Conservation (phyloP, 495 filamentous ascomycete species). For the Lentithecium fluviatile region DNA sequence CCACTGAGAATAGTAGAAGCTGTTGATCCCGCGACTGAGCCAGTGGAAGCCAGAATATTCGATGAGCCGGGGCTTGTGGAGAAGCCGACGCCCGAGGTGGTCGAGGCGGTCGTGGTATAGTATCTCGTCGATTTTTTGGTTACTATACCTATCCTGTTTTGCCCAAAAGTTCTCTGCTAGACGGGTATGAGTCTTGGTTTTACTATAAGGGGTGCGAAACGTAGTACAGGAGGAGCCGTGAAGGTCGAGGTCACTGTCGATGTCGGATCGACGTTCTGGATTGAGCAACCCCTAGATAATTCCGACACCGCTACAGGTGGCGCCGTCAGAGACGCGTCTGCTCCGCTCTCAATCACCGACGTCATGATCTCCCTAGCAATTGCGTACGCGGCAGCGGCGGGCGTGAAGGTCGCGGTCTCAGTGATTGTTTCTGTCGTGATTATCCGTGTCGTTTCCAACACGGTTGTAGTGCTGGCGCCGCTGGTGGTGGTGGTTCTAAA, state of each 20-base stretch:
- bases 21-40: no score
- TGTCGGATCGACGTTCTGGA: conserved; percentile 13
- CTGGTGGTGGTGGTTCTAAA: conserved; percentile 1
- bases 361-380: conserved; percentile 3
- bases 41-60: no score
- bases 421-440: conserved; percentile 11
- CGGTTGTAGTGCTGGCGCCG: background rate
- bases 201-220: background rate
- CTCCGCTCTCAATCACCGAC: conserved; percentile 2
- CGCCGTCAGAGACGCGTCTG: background rate
- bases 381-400: background rate
- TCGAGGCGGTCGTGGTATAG: no score
- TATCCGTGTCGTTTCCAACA: conserved; percentile 1
- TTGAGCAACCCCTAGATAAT: conserved; percentile 29
- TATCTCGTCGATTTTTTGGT: no score
- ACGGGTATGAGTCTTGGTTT: background rate
- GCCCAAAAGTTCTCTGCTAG: background rate
- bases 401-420: conserved; percentile 4
- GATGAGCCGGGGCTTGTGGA: no score
- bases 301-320: background rate
- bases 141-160: no score
- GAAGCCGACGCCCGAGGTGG: no score
- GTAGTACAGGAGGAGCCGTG: conserved; percentile 21
- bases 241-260: conserved; percentile 27
- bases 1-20: no score